phyloP scores from a whole-genome alignment of 768 basidiomycete genomes.

The Termitomyces sp. region DNA sequence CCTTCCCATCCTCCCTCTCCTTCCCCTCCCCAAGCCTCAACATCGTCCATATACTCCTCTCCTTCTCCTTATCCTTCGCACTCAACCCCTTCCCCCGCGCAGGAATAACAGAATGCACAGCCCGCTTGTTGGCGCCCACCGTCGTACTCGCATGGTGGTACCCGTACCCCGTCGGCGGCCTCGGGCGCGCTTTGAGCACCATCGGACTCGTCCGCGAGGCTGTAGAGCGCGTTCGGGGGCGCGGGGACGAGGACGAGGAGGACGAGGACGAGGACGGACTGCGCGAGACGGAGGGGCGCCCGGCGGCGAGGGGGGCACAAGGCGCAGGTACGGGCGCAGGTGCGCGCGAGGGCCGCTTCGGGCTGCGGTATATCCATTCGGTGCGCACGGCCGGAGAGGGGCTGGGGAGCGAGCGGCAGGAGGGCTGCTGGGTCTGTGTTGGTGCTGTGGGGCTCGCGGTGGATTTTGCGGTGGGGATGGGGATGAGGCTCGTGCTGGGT shows the following conservation, averaged over 20 bases:
- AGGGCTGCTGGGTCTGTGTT: constrained; percentile 10
- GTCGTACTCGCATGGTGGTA: constrained; percentile 15
- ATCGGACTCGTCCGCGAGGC: constrained; percentile 14
- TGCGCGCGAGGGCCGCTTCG: constrained; percentile 13
- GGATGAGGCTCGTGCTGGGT: constrained; percentile 5
- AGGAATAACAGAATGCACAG: constrained; percentile 2
- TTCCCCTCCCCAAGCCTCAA: constrained; percentile 1
- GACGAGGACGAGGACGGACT: constrained; percentile 16
- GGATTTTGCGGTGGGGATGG: not conserved
- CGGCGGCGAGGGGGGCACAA: not conserved
- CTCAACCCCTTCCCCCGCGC: constrained; percentile 1
- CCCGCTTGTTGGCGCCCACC: not conserved
- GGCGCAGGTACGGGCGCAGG: not conserved
- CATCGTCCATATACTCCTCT: constrained; percentile 6
- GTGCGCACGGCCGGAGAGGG: constrained; percentile 3
- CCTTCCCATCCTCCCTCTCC: not conserved
- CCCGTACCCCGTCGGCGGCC: constrained; percentile 20
- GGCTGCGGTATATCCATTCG: constrained; percentile 19
- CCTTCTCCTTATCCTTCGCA: constrained; percentile 8
- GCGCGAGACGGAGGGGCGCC: constrained; percentile 15
- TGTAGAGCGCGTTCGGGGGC: constrained; percentile 19
- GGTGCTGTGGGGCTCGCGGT: constrained; percentile 1
- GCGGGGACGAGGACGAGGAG: constrained; percentile 15
- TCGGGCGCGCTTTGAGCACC: constrained; percentile 8
- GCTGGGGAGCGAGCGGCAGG: not conserved